These are phyloP conservation scores for Sporothrix euskadiensis DNA, from an alignment of 2,329 filamentous ascomycete species.

Conservation along the genomic window DNA sequence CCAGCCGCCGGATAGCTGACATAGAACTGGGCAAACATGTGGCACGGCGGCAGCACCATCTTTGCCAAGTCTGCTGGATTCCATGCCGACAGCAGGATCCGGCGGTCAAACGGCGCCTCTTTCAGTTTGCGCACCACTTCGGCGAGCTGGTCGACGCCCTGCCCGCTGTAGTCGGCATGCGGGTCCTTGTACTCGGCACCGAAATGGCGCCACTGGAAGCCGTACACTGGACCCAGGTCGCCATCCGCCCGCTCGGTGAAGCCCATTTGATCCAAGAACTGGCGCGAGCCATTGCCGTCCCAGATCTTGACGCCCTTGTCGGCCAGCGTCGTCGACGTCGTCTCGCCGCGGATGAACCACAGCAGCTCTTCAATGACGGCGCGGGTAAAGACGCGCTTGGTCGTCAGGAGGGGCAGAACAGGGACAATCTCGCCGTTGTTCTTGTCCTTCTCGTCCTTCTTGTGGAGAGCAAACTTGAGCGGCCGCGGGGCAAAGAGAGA, in stretches of 20 bases:
- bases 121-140: slow-evolving; percentile 86
- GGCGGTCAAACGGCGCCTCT: slow-evolving; percentile 79
- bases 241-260: slow-evolving; percentile 79
- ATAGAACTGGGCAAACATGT: slow-evolving; percentile 98
- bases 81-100: slow-evolving; percentile 92
- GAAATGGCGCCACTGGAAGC: slow-evolving; percentile 99
- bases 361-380: slow-evolving; percentile 90
- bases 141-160: slow-evolving; percentile 90
- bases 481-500: slow-evolving; percentile 86
- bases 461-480: slow-evolving; percentile 74
- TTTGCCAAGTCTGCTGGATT: slow-evolving; percentile 81
- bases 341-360: slow-evolving; percentile 89
- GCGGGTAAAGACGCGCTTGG: slow-evolving; percentile 91
- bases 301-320: slow-evolving; percentile 90
- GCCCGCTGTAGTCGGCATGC: slow-evolving; percentile 76
- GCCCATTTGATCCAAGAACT: slow-evolving; percentile 83
- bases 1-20: slow-evolving; percentile 65
- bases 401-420: slow-evolving; percentile 89
- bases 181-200: slow-evolving; percentile 84
- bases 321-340: slow-evolving; percentile 74
- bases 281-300: slow-evolving; percentile 93
- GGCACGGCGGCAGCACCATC: slow-evolving; percentile 92
- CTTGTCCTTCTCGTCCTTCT: neutral
- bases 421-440: slow-evolving; percentile 52
- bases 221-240: slow-evolving; percentile 93